These are phyloP conservation scores for Elasticomyces elasticus DNA, from an alignment of 495 filamentous ascomycete genomes.

Conservation along the genomic window DNA sequence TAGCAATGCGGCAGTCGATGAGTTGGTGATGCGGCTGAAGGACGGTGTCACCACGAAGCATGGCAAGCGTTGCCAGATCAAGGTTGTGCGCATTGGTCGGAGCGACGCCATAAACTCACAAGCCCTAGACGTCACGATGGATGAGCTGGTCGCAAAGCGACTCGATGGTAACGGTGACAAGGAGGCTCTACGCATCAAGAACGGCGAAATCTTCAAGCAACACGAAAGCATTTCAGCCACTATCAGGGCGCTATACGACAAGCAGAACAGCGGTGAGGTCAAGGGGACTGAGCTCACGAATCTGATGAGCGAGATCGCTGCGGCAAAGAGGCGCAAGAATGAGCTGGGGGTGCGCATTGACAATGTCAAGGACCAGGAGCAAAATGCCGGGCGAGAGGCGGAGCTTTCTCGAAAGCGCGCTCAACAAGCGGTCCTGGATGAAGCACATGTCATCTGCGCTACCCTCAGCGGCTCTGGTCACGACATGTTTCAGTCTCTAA, in stretches of 20 bases:
- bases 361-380: conserved; percentile 70
- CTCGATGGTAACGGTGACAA: conserved; percentile 44
- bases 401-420: conserved; percentile 74
- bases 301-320: conserved; percentile 66
- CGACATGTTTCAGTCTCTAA: conserved; percentile 91
- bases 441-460: conserved; percentile 85
- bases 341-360: conserved; percentile 73
- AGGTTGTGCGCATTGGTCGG: conserved; percentile 81
- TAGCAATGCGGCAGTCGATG: conserved; percentile 94
- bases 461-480: conserved; percentile 93
- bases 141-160: conserved; percentile 74
- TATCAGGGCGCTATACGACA: conserved; percentile 49
- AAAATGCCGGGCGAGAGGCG: conserved; percentile 62
- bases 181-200: conserved; percentile 42
- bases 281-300: conserved; percentile 53
- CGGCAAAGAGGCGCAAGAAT: conserved; percentile 62
- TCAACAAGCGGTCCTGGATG: conserved; percentile 83
- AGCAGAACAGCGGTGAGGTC: conserved; percentile 59
- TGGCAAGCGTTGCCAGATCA: conserved; percentile 61
- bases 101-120: conserved; percentile 86
- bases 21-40: conserved; percentile 88
- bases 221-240: conserved; percentile 66
- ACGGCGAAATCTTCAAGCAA: conserved; percentile 71
- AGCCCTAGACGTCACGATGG: conserved; percentile 84
- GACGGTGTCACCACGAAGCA: conserved; percentile 69